phyloP scores from a whole-genome alignment of 2,329 filamentous ascomycete genomes.

The Xylaria sp. region DNA sequence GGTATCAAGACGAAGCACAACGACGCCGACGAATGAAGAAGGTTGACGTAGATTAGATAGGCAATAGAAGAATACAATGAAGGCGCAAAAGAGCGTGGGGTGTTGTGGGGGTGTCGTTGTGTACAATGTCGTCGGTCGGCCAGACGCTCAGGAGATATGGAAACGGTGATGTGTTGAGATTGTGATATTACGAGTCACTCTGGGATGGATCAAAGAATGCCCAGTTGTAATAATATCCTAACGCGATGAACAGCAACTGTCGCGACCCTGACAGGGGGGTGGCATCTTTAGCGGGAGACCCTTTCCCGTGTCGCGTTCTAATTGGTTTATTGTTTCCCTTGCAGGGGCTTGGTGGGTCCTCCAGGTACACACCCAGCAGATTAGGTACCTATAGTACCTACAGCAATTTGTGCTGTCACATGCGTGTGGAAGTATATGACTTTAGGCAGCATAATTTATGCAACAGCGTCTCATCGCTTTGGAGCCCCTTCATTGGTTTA shows the following conservation, averaged over 20 bases:
- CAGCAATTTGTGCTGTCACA: not conserved
- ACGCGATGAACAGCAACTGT: slow-evolving; percentile 42
- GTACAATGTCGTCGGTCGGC: slow-evolving; percentile 22
- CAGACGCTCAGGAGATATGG: slow-evolving; percentile 14
- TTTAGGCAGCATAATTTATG: not conserved
- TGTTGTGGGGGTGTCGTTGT: slow-evolving; percentile 7
- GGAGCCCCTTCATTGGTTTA: not conserved
- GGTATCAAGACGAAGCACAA: slow-evolving; percentile 36
- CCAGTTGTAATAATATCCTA: slow-evolving; percentile 17
- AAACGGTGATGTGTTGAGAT: slow-evolving; percentile 24
- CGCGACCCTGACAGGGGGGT: slow-evolving; percentile 41
- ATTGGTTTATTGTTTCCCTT: slow-evolving; percentile 24
- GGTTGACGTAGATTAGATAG: slow-evolving; percentile 31
- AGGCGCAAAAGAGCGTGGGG: slow-evolving; percentile 41
- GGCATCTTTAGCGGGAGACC: slow-evolving; percentile 31
- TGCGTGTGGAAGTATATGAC: not conserved
- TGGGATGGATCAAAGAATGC: not conserved
- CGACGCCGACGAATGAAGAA: slow-evolving; percentile 28
- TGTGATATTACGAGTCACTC: slow-evolving; percentile 11
- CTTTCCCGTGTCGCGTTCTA: slow-evolving; percentile 23
- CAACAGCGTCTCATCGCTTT: not conserved
- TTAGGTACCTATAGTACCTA: not conserved
- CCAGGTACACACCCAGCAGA: slow-evolving; percentile 15
- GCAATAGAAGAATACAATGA: slow-evolving; percentile 30
- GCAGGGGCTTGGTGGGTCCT: slow-evolving; percentile 2